These are phyloP conservation scores for Sequoia sempervirens DNA, from an alignment of 75 land plant genomes.

Conservation along the genomic window DNA sequence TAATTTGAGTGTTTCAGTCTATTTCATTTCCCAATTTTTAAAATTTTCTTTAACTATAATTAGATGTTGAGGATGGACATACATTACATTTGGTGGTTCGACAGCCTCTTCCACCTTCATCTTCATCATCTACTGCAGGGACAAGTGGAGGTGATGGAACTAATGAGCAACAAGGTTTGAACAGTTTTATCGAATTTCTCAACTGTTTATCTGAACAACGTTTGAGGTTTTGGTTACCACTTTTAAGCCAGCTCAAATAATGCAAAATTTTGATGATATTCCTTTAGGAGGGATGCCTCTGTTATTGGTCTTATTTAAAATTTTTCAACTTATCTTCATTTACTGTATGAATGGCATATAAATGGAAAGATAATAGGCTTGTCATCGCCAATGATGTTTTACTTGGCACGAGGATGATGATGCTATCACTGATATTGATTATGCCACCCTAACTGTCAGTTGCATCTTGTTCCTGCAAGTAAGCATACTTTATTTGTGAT, in stretches of 20 bases:
- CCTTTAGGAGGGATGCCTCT: background rate
- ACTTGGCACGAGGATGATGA: background rate
- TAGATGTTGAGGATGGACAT: constrained; percentile 99
- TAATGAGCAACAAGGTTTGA: constrained; percentile 16
- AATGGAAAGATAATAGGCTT: background rate
- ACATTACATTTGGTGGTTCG: constrained; percentile 93
- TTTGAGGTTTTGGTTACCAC: background rate
- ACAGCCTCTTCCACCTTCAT: constrained; percentile 46
- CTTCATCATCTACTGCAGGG: constrained; percentile 24
- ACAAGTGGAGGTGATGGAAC: constrained; percentile 16
- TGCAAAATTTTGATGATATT: background rate
- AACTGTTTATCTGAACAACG: background rate
- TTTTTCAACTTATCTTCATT: background rate
- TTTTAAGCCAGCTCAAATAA: background rate
- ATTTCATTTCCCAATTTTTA: background rate
- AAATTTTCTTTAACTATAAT: constrained; percentile 11
- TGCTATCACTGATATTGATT: background rate
- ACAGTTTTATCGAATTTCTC: background rate
- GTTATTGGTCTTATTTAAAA: background rate
- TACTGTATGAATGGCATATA: background rate
- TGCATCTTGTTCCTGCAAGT: background rate
- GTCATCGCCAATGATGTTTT: background rate
- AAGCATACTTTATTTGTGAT: background rate
- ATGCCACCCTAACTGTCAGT: background rate
- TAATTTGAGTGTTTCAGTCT: background rate